Percentiles rank a stretch among this genome's conserved stretches.
phyloP scores from a whole-genome alignment of 2,329 filamentous ascomycete genomes.

The Xylaria sp. region DNA sequence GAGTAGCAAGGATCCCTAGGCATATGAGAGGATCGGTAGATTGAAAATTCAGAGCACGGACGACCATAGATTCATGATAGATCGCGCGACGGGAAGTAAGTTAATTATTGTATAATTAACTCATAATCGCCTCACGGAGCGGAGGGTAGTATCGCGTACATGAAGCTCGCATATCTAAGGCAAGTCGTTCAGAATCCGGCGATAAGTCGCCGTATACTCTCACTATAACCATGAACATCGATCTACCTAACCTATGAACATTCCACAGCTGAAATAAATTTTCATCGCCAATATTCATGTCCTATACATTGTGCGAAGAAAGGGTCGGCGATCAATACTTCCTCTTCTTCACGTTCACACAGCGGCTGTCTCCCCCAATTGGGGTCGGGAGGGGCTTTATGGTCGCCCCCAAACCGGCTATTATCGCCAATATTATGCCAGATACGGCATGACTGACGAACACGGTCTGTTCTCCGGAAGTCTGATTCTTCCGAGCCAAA shows the following conservation, averaged over 20 bases:
- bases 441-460: slow-evolving; percentile 19
- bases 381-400: background rate
- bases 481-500: background rate
- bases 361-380: background rate
- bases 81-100: background rate
- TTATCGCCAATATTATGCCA: slow-evolving; percentile 29
- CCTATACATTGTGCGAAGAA: background rate
- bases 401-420: slow-evolving; percentile 23
- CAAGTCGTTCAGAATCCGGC: background rate
- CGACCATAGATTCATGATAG: slow-evolving; percentile 4
- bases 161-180: background rate
- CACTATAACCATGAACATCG: background rate
- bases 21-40: background rate
- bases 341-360: background rate
- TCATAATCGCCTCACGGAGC: too few relatives aligned
- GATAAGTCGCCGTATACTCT: background rate
- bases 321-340: background rate
- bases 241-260: background rate
- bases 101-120: background rate
- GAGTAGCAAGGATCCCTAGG: background rate
- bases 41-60: background rate
- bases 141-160: background rate
- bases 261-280: background rate
- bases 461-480: slow-evolving; percentile 2
- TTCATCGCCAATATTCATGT: background rate